Evolutionary conservation across 345 rosid species (phyloP).

Genomic region (Clausena lansium): DNA sequence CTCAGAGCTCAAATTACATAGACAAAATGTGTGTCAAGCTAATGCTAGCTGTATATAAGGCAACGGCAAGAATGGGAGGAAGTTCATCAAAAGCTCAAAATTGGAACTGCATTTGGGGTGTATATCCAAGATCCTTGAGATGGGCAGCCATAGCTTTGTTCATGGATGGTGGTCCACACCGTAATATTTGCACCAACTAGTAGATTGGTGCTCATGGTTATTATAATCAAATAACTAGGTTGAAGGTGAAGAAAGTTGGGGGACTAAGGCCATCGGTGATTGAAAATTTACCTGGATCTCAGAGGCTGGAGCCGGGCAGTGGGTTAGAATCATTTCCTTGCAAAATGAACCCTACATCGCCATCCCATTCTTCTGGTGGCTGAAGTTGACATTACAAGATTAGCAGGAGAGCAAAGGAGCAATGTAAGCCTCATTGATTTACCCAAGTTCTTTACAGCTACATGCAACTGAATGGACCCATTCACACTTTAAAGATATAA

Average conservation of each 20-base stretch:
- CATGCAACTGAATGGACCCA: background rate
- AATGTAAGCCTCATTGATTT: too few species aligned
- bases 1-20: background rate
- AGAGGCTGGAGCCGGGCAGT: slow-evolving; percentile 57
- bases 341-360: slow-evolving; percentile 59
- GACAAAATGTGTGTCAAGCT: background rate
- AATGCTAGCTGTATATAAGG: background rate
- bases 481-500: background rate
- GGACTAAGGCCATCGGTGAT: background rate
- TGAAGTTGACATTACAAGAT: slow-evolving; percentile 17
- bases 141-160: slow-evolving; percentile 64
- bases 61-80: background rate
- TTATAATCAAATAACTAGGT: background rate
- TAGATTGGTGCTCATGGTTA: background rate
- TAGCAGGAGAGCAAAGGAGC: background rate
- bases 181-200: slow-evolving; percentile 36
- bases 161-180: slow-evolving; percentile 69
- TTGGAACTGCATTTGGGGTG: slow-evolving; percentile 61
- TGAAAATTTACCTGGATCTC: slow-evolving; percentile 42
- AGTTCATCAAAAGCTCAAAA: slow-evolving; percentile 26
- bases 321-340: slow-evolving; percentile 56
- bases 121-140: slow-evolving; percentile 55
- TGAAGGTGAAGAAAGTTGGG: background rate
- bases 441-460: too few species aligned
- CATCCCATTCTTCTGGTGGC: slow-evolving; percentile 61